Conservation (phyloP, 2,329 filamentous ascomycete genomes). For the Grosmannia clavigera region DNA sequence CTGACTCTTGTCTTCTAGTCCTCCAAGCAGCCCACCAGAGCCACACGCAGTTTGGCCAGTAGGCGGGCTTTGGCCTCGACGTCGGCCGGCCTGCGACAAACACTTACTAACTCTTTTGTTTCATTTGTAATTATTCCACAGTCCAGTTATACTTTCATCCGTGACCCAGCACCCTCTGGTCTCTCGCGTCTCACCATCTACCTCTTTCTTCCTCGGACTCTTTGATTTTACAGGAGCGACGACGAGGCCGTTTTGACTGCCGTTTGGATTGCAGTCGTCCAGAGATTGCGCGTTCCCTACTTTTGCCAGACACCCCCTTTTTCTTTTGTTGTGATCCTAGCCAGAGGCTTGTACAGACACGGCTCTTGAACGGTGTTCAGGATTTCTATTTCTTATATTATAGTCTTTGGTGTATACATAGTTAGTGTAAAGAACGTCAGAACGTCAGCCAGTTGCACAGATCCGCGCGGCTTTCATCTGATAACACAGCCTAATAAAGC, state of each 20-base stretch:
- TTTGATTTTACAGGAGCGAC: not conserved
- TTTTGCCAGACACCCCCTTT: not conserved
- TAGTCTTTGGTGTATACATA: not conserved
- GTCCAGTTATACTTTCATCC: not conserved
- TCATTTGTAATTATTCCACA: not conserved
- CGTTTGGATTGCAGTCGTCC: not conserved
- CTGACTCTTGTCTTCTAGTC: constrained; percentile 16
- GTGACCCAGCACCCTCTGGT: not conserved
- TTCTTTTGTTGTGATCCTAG: not conserved
- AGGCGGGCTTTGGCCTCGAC: not conserved
- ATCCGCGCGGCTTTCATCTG: not conserved
- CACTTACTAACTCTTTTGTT: too few relatives aligned
- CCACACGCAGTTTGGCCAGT: constrained; percentile 12
- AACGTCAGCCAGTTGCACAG: not conserved
- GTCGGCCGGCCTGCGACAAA: too few relatives aligned
- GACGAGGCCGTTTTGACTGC: not conserved
- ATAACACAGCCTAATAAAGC: not conserved
- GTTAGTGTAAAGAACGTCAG: not conserved
- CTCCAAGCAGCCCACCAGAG: constrained; percentile 28
- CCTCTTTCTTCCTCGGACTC: not conserved
- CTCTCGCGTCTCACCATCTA: not conserved
- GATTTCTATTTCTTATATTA: not conserved
- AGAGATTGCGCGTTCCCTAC: not conserved
- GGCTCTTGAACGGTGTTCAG: not conserved
- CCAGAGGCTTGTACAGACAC: not conserved